These are phyloP conservation scores for Scedosporium boydii DNA, from an alignment of 2,329 filamentous ascomycete species.

Conservation along the genomic window DNA sequence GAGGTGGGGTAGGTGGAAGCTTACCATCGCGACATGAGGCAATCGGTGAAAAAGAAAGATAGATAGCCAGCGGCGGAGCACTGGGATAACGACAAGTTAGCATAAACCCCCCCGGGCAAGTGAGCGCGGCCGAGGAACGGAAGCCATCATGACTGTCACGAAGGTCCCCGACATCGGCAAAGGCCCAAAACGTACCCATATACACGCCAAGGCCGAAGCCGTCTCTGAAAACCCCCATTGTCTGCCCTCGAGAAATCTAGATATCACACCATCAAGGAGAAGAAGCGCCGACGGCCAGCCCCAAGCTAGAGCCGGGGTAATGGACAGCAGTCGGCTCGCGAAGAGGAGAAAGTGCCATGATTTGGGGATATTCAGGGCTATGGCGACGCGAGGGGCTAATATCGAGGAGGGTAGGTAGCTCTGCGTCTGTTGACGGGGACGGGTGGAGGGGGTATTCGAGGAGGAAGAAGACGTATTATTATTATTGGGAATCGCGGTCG, in stretches of 20 bases:
- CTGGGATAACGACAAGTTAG: constrained; percentile 26
- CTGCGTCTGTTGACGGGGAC: neutral
- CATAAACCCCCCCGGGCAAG: constrained; percentile 2
- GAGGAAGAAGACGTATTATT: constrained; percentile 6
- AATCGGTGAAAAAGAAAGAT: constrained; percentile 76
- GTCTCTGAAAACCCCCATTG: constrained; percentile 36
- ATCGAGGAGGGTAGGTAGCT: constrained; percentile 25
- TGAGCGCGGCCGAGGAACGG: neutral
- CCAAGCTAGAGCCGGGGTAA: constrained; percentile 63
- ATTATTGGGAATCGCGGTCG: constrained; percentile 2
- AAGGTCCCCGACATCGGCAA: neutral
- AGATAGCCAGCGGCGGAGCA: constrained; percentile 69
- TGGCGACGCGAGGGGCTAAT: constrained; percentile 68
- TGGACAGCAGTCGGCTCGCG: constrained; percentile 61
- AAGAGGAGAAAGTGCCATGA: constrained; percentile 67
- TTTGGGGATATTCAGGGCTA: constrained; percentile 63
- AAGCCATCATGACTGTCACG: neutral
- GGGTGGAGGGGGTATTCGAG: neutral
- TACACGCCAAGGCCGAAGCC: constrained; percentile 61
- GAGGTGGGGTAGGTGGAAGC: constrained; percentile 11
- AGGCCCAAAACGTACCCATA: constrained; percentile 50
- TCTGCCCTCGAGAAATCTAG: constrained; percentile 12
- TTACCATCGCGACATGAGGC: constrained; percentile 74
- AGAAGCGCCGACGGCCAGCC: constrained; percentile 59
- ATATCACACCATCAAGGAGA: constrained; percentile 55